Base-by-base conservation (phyloP, 805 yeast genomes). In the Candida glaebosa region DNA sequence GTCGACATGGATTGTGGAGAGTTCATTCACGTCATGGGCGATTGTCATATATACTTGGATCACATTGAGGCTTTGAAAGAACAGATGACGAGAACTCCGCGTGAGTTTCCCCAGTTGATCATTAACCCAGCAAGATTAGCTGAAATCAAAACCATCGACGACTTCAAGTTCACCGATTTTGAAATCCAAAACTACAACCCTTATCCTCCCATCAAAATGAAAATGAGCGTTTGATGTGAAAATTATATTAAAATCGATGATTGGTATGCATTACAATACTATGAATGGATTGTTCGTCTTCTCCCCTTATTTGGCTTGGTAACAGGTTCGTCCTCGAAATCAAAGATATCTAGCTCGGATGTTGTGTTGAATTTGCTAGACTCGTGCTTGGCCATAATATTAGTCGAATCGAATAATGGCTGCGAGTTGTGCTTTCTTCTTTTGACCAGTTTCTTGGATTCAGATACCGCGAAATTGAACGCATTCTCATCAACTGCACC, bases 1-100 rank as follows among this genome's bases (percentile, higher is more conserved):
- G 89, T 89, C 34, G 96, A 79, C 50, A 82, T 90, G 87, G 95
- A 89, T 51, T 84, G 96, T 46, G 98, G 98, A 32, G 97, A 90
- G 53, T 88, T 93, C 53, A 78, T 91, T 42, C 98, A 93, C 58
- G 89, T 96, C 3, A 66, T 93, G 80, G 99, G 99, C 18, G 99
- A 93, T 62, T 87, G 96, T 1, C 99, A 93, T 58, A 95, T 93
- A 6, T 93, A 93, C 61, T 75, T 79, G 47, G 96, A 93, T 61
- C 99, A 93, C 60, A 79, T 91, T 10, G 96, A 89, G 42, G 96
- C 98, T 1, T 73, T 93, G 47, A 77, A 84, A 51, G 84, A 80
- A 52, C 99, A 93, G 63, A 61, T 87, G 7, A 59, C 68, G 33
- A 80, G 99, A 63, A 61, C 62, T 15, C 98, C 99, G 10, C 75